Conservation (phyloP, 306 rosid species). For the Quercus parvula region DNA sequence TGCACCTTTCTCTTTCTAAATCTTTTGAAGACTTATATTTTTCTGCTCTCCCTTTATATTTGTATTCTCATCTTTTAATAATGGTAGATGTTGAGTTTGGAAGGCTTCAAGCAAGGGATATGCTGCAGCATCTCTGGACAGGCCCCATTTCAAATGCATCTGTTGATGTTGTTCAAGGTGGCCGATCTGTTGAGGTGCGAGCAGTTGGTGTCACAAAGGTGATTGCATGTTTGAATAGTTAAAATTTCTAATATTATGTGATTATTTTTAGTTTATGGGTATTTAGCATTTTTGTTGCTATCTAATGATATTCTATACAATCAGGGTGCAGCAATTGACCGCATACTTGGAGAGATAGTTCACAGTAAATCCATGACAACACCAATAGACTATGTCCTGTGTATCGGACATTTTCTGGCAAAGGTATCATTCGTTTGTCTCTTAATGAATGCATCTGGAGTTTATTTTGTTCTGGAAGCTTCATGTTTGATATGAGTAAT, state of each 20-base stretch:
- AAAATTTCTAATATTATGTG: constrained; percentile 1
- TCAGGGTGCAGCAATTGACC: constrained; percentile 98
- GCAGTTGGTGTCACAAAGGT: constrained; percentile 96
- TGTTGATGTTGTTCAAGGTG: constrained; percentile 95
- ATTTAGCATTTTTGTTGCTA: background rate
- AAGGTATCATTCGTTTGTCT: constrained; percentile 52
- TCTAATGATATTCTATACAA: background rate
- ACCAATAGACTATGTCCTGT: constrained; percentile 87
- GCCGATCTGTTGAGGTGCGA: constrained; percentile 94
- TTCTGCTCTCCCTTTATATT: constrained; percentile 11
- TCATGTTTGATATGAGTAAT: constrained; percentile 13
- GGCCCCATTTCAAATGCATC: constrained; percentile 96
- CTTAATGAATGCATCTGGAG: background rate
- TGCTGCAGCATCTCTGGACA: constrained; percentile 98
- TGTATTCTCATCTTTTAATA: constrained; percentile 16
- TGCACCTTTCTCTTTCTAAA: background rate
- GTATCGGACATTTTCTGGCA: constrained; percentile 91
- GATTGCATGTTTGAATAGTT: constrained; percentile 12
- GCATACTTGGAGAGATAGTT: constrained; percentile 92
- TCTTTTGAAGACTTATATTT: background rate
- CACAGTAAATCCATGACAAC: constrained; percentile 89
- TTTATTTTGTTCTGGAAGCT: background rate
- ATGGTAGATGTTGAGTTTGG: constrained; percentile 84
- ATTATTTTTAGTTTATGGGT: constrained; percentile 8
- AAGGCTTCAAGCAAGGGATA: constrained; percentile 89